A percentile compares a stretch with the other conserved stretches of the same genome.
phyloP scores from a whole-genome alignment of 192 early-diverging fungal genomes.

The Entophlyctis helioformis region DNA sequence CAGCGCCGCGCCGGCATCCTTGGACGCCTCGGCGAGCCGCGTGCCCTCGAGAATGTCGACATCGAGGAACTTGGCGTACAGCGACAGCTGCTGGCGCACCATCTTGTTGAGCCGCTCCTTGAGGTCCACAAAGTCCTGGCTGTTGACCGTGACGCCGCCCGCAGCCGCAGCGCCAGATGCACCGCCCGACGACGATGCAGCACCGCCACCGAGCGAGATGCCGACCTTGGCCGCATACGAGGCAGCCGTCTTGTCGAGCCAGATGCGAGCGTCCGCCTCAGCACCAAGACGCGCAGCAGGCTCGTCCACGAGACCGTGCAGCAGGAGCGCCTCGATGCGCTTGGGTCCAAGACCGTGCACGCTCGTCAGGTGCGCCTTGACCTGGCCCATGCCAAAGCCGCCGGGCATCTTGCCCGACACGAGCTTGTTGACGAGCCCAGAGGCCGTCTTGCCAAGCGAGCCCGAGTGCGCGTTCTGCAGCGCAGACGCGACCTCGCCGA shows the following conservation, averaged over 20 bases:
- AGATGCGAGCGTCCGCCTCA: constrained; percentile 64
- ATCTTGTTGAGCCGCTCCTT: constrained; percentile 60
- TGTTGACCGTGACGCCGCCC: constrained; percentile 56
- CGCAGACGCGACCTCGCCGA: constrained; percentile 63
- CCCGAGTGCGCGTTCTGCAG: constrained; percentile 53
- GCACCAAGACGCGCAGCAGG: constrained; percentile 62
- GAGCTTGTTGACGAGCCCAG: constrained; percentile 64
- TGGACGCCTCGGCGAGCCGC: constrained; percentile 33
- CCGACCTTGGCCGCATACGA: constrained; percentile 60
- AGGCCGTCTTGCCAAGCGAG: constrained; percentile 71
- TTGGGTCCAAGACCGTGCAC: constrained; percentile 66
- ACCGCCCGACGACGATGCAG: constrained; percentile 27
- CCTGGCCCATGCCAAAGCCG: constrained; percentile 68
- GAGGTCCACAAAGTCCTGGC: constrained; percentile 70
- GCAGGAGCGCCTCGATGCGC: constrained; percentile 59
- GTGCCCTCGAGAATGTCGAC: constrained; percentile 63
- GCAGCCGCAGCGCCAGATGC: constrained; percentile 36
- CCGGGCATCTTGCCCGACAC: constrained; percentile 85
- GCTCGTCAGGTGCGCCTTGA: constrained; percentile 58
- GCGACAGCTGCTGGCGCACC: constrained; percentile 64
- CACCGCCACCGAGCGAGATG: constrained; percentile 45
- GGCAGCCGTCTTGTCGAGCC: constrained; percentile 62
- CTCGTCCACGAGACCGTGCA: constrained; percentile 73
- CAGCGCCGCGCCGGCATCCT: constrained; percentile 47
- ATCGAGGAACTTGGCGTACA: constrained; percentile 69